Conservation (phyloP, 192 early-diverging fungal species). For the Coemansia biformis region DNA sequence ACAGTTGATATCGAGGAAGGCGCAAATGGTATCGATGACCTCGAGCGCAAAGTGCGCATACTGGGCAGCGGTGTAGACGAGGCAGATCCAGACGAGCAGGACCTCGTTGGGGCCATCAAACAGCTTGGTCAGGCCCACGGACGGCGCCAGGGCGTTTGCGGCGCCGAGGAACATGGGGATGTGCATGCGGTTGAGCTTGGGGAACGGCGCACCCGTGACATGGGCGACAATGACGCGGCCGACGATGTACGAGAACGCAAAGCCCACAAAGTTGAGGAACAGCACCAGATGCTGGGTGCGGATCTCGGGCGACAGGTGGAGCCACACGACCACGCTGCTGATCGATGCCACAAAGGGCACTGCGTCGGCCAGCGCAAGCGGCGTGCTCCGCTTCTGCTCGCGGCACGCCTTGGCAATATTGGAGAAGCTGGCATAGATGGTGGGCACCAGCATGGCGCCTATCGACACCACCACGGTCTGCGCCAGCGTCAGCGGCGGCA, state of each 20-base stretch:
- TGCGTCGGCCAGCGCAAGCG: constrained; percentile 56
- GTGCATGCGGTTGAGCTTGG: constrained; percentile 62
- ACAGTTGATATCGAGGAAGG: constrained; percentile 73
- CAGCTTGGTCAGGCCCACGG: constrained; percentile 46
- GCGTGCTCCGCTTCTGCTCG: constrained; percentile 53
- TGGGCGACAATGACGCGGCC: constrained; percentile 83
- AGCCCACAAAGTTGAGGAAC: constrained; percentile 63
- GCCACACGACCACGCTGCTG: constrained; percentile 54
- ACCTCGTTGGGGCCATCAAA: constrained; percentile 54
- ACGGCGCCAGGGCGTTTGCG: constrained; percentile 54
- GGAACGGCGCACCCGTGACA: constrained; percentile 77
- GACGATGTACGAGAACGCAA: constrained; percentile 76
- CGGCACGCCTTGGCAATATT: constrained; percentile 59
- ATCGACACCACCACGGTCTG: constrained; percentile 36
- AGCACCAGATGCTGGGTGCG: constrained; percentile 62
- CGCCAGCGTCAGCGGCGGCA: constrained; percentile 40
- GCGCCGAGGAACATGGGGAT: constrained; percentile 60
- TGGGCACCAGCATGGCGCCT: constrained; percentile 34
- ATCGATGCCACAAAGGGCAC: constrained; percentile 62
- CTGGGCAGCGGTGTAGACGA: constrained; percentile 54
- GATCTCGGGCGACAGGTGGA: constrained; percentile 60
- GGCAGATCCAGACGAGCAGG: constrained; percentile 53
- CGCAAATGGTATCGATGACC: constrained; percentile 70
- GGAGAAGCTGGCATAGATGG: constrained; percentile 49
- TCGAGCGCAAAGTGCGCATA: constrained; percentile 66